A percentile compares a stretch with the other conserved stretches of the same genome.
phyloP scores from a whole-genome alignment of 768 basidiomycete species.

The Calocybe gangraenosa region DNA sequence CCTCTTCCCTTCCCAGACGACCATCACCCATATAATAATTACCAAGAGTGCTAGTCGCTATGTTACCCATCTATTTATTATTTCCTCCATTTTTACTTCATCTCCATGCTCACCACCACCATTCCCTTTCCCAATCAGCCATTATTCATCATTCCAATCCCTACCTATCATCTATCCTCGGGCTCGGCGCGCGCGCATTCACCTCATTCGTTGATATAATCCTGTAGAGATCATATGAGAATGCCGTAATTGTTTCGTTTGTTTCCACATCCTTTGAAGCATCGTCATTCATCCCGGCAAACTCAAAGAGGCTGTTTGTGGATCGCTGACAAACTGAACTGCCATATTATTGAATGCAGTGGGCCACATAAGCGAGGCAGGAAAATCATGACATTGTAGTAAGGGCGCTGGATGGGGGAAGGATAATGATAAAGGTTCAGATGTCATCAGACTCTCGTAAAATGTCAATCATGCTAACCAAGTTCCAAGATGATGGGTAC shows the following conservation, averaged over 20 bases:
- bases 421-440: background rate
- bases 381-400: slow-evolving; percentile 45
- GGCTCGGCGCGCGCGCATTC: slow-evolving; percentile 10
- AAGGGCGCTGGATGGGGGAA: slow-evolving; percentile 37
- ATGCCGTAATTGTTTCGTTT: slow-evolving; percentile 9
- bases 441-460: slow-evolving; percentile 5
- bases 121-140: slow-evolving; percentile 3
- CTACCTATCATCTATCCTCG: slow-evolving; percentile 8
- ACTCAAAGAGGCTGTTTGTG: slow-evolving; percentile 4
- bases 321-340: slow-evolving; percentile 42
- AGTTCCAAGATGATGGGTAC: slow-evolving; percentile 51
- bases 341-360: slow-evolving; percentile 68
- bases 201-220: slow-evolving; percentile 12
- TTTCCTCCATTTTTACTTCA: slow-evolving; percentile 12
- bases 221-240: slow-evolving; percentile 7
- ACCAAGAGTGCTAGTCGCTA: slow-evolving; percentile 60
- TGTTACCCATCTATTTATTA: slow-evolving; percentile 24
- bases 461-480: slow-evolving; percentile 34
- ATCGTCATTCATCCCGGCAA: slow-evolving; percentile 3
- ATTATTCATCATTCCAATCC: background rate
- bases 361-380: slow-evolving; percentile 43
- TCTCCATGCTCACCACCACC: slow-evolving; percentile 5
- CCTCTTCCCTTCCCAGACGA: slow-evolving; percentile 64
- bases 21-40: slow-evolving; percentile 48
- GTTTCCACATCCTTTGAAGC: background rate